Percentiles rank a stretch among this genome's conserved stretches.
phyloP scores from a whole-genome alignment of 768 basidiomycete species.

The Filobasidium floriforme region DNA sequence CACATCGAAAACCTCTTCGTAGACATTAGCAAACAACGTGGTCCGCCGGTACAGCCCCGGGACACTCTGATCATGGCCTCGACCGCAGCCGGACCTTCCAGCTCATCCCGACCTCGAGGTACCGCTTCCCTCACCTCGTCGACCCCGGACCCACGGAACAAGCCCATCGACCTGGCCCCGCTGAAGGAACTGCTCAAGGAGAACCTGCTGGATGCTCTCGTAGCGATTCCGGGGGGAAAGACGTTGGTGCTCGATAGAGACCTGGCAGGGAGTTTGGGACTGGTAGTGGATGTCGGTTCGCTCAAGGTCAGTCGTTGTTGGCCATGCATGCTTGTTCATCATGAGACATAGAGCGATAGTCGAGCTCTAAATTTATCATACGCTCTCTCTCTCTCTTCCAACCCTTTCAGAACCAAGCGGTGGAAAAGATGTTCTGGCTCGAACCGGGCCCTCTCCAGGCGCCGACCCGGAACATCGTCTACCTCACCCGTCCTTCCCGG shows the following conservation, averaged over 20 bases:
- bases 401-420: constrained; percentile 75
- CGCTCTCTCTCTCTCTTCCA: no score
- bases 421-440: constrained; percentile 99
- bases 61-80: neutral
- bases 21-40: no score
- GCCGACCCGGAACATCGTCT: constrained; percentile 79
- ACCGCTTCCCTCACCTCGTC: neutral
- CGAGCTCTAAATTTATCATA: neutral
- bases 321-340: neutral
- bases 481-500: constrained; percentile 81
- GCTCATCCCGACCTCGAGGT: neutral
- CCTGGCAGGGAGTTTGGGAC: constrained; percentile 81
- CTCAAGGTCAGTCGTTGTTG: constrained; percentile 76
- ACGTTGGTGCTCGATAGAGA: constrained; percentile 87
- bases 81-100: neutral
- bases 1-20: no score
- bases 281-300: constrained; percentile 87
- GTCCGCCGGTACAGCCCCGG: no score
- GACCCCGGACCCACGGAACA: neutral
- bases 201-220: constrained; percentile 73
- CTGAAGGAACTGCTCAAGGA: constrained; percentile 73
- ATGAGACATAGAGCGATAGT: neutral
- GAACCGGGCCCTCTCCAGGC: constrained; percentile 78
- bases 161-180: constrained; percentile 30
- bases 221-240: constrained; percentile 66